Base-by-base conservation (phyloP, 768 basidiomycete species). In the Russula compacta region DNA sequence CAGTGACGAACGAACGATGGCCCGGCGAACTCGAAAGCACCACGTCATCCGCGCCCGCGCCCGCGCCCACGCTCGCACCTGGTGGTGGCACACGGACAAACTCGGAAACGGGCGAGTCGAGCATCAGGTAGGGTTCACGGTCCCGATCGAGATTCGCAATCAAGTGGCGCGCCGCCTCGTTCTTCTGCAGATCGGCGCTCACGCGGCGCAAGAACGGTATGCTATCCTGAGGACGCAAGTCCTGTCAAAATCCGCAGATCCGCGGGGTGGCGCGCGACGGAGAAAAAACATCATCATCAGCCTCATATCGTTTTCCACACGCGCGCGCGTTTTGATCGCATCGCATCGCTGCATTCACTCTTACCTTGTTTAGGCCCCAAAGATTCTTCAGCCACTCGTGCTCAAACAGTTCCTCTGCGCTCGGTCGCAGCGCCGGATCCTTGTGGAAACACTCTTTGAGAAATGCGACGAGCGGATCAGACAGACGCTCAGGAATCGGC, bases 191-290 rank as follows among this genome's bases (percentile, higher is more conserved):
- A 69, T 97, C 95, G 60, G 84, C 79, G 71, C 92, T 94, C 69
- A 97, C 87, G 4, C 95, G 87, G 35, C 93, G 86, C 12, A 97
- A 78, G 79, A 97, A 97, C 10, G 95, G 95, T 39, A 98, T 90
- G 69, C 91, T 94, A 69, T 98, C 95, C 69, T 97, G 89, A 51
- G 89, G 89, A 24, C 91, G 87, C 35, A 95, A 76, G 67, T 92
- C 87, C 85, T 88, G 59, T 35, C 19, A 53, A 55, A 51, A 50
- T 15, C 19, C 42, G 17, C 50, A 33, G n/a, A n/a, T n/a, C n/a
- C n/a, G n/a, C n/a, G n/a, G n/a, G n/a, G n/a, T n/a, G n/a, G n/a
- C n/a, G n/a, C n/a, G n/a, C n/a, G 9, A 35, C 29, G 29, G 49
- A 3, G n/a, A 6, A 15, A 15, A 1, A 12, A 14, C 55, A 35